Evolutionary conservation across 1,284 basidiomycete genomes (phyloP), one percentile per base, ranked within the genome.

Genomic region (Cryptococcus neoformans): DNA sequence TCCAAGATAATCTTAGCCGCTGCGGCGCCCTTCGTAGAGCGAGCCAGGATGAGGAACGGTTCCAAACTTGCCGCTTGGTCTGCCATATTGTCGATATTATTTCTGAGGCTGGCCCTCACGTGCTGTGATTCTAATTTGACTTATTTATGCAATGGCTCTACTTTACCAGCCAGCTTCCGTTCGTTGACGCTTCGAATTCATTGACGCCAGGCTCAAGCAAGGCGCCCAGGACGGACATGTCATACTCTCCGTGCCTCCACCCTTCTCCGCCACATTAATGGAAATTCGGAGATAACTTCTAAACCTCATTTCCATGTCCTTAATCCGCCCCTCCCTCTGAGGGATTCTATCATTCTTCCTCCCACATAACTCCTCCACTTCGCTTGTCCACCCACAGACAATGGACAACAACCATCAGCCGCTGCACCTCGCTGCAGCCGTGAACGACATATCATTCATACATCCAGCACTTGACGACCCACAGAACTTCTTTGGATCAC

Each of bases 1-100:
- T 96, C 88, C 65, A 86, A 81, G 21, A 94, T 80, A 56, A 96
- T 83, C 70, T 93, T 92, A 8, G 90, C 92, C 0, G 92, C 92
- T 0, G 88, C 91, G 0, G 91, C 90, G 1, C 94, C 94, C 68
- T 90, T 92, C 2, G 89, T 85, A 0, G 88, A 88, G 70, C 93
- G 92, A 3, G 88, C 89, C 77, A 97, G 88, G 56, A 97, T 83
- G 37, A 96, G 74, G 73, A 89, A 94, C 0, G 92, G 90, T 78
- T 96, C 91, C 6, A 94, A 56, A 12, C 57, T 59, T 1, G 68
- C 56, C 45, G 64, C 53, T 35, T 52, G 52, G 46, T 72, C 67
- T 38, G 64, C 51, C 69, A 73, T 73, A 35, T 14, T 58, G 54
- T 34, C 9, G 37, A 21, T 35, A 34, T 35, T 10, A 12, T 40